Percentiles rank a stretch among this genome's conserved stretches.
Evolutionary conservation across 495 filamentous ascomycete species (phyloP).

Genomic region (Antarctomyces pellizariae): DNA sequence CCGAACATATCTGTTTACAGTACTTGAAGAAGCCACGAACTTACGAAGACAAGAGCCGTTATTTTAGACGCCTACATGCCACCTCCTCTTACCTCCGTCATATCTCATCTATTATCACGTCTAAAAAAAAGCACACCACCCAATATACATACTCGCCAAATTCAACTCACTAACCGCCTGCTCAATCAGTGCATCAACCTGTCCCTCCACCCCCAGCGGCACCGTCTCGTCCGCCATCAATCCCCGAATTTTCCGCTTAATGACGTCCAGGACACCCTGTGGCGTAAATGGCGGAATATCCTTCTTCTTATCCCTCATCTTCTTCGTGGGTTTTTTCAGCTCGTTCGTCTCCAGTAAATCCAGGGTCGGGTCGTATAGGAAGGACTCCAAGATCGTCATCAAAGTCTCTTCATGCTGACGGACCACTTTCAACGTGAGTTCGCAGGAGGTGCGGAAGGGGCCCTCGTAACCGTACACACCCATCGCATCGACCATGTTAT

Average conservation of each 20-base stretch:
- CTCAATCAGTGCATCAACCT: conserved; percentile 78
- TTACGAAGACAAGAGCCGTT: conserved; percentile 1
- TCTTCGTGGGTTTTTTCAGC: conserved; percentile 42
- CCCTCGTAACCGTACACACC: conserved; percentile 83
- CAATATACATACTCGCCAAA: conserved; percentile 85
- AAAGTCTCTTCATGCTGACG: conserved; percentile 83
- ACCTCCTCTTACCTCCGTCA: not conserved
- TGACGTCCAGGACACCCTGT: conserved; percentile 71
- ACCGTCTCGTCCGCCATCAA: conserved; percentile 68
- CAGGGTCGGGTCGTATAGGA: conserved; percentile 86
- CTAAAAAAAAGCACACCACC: conserved; percentile 86
- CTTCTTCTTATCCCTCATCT: conserved; percentile 22
- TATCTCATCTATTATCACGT: conserved; percentile 1
- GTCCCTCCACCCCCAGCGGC: conserved; percentile 79
- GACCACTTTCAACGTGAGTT: conserved; percentile 64
- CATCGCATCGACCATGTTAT: conserved; percentile 96
- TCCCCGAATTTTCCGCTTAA: conserved; percentile 67
- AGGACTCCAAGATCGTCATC: conserved; percentile 91
- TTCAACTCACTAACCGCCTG: conserved; percentile 57
- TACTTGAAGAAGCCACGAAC: conserved; percentile 4
- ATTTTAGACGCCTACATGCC: not conserved
- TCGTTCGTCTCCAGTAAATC: conserved; percentile 75
- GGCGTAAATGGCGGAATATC: conserved; percentile 69
- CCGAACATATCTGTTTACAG: too few species aligned
- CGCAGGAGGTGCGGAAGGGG: conserved; percentile 74